Base-by-base conservation (phyloP, 371 early-diverging fungal genomes). In the Conidiobolus incongruus region DNA sequence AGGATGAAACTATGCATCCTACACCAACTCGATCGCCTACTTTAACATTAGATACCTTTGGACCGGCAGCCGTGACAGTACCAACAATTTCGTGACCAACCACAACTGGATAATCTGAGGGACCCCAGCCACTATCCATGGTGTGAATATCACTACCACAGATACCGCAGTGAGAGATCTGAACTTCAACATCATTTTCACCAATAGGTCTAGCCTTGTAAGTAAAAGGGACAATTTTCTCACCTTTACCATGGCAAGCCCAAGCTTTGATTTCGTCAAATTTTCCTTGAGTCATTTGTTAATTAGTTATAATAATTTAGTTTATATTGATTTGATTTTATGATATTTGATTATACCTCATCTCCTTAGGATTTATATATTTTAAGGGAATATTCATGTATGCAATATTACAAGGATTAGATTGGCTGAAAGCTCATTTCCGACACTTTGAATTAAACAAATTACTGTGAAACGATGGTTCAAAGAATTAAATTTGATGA, bases 21-120 rank as follows among this genome's bases (percentile, higher is more conserved):
- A 74, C 73, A 24, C 86, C 86, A 38, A 84, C 89, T 12, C 67
- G 49, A 41, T 80, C 77, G 32, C 81, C 87, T 17, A 83, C 62
- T 37, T 65, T 53, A 23, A 77, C 4, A 55, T 54, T 5, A 10
- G 19, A 22, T 26, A 72, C 74, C 34, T 53, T 49, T 1, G 49
- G 53, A 29, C 78, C 82, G 13, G 63, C 59, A 26, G 66, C 59
- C 4, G 65, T 59, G 28, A 81, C 60, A 16, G 61, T 53, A 49
- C 81, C 81, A 33, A 81, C 61, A n/a, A n/a, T n/a, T n/a, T n/a
- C n/a, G n/a, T n/a, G n/a, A n/a, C n/a, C n/a, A n/a, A n/a, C n/a
- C n/a, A 82, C 66, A n/a, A 4, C 7, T 3, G 45, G 45, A 36
- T 45, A 45, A 23, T 45, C 20, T 13, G 60, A 54, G 24, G 54